Evolutionary conservation across 192 early-diverging fungal genomes (phyloP), one percentile per base, ranked within the genome.

Genomic region (Rhizophagus clarus): DNA sequence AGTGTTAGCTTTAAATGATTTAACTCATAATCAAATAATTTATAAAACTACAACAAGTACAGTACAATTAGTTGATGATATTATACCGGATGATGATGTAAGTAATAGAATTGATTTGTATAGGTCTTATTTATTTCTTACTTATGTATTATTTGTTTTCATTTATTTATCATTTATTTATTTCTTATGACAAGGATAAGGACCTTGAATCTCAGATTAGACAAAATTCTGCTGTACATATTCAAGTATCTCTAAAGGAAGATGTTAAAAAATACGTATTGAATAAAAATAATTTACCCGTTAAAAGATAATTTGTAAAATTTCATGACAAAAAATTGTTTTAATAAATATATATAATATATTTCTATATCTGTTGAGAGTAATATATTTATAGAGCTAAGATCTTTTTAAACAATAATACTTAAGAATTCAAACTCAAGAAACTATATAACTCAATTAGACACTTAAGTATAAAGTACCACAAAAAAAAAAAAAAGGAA

Each of bases 21-120:
- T 88, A 14, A 83, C 90, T 42, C 84, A 85, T n/a, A 83, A 87
- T 68, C 88, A 92, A 82, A 85, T 91, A 29, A 81, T 85, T 56
- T 87, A 90, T 74, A 88, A 92, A 24, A 86, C 90, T 28, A 89
- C 88, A 2, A 95, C 93, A 20, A 88, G 87, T 22, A 94, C 93
- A 3, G 90, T 94, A 3, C 84, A 85, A 26, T 71, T 96, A 7
- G 87, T 91, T n/a, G 95, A 96, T 80, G 95, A 96, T 81, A 79
- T 95, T n/a, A 84, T 92, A 60, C 91, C 92, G 8, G 85, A 88
- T 11, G 89, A 94, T 75, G 86, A 91, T 80, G 90, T 89, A 81
- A 77, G 78, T 51, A 28, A 66, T 29, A 5, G 3, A 29, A n/a
- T n/a, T 42, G 29, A 66, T 71, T 34, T 8, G n/a, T n/a, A n/a